Evolutionary conservation across 768 basidiomycete species (phyloP).

Genomic region (Dacryopinax primogenitus): DNA sequence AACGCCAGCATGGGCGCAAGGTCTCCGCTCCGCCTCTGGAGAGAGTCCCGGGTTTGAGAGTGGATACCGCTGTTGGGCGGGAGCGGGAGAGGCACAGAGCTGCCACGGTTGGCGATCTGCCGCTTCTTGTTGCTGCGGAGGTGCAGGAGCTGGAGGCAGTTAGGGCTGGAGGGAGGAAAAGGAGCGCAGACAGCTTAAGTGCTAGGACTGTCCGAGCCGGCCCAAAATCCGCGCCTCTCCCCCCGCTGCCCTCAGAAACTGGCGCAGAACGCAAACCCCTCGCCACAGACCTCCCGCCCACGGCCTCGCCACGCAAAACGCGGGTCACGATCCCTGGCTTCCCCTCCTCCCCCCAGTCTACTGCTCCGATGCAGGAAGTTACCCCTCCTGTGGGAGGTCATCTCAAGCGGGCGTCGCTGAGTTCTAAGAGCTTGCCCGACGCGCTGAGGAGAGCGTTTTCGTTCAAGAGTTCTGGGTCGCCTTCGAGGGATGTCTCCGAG

Average conservation of each 20-base stretch:
- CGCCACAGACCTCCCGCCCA: background rate
- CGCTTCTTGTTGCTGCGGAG: too few species aligned
- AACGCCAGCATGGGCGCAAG: background rate
- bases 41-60: background rate
- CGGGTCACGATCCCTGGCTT: background rate
- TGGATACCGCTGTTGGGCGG: background rate
- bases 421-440: background rate
- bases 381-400: background rate
- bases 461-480: background rate
- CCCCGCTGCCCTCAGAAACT: background rate
- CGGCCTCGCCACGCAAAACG: background rate
- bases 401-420: background rate
- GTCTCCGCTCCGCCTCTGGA: background rate
- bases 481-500: background rate
- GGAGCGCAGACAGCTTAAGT: too few species aligned
- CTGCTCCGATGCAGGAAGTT: background rate
- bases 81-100: background rate
- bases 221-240: background rate
- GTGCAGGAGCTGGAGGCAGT: too few species aligned
- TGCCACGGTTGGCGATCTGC: background rate
- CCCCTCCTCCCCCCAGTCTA: background rate
- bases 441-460: conserved; percentile 7
- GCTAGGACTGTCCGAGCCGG: too few species aligned
- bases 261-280: background rate
- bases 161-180: too few species aligned